Evolutionary conservation across 495 filamentous ascomycete species (phyloP).

Genomic region (Aspergillus bridgeri): DNA sequence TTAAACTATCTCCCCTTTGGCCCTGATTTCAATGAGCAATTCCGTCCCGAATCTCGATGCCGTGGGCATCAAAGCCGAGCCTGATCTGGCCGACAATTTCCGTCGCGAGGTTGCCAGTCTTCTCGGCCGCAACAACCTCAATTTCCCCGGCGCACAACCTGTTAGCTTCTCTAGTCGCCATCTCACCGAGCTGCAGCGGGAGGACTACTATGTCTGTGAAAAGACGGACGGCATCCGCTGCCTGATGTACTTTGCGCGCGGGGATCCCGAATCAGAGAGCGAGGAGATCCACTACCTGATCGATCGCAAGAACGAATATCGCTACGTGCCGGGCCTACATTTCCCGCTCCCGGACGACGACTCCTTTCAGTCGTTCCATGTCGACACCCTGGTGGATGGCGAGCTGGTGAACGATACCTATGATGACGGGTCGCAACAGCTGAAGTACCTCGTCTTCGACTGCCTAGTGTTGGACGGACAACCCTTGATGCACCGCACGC

Average conservation of each 20-base stretch:
- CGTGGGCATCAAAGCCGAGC: constrained; percentile 61
- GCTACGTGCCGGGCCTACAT: constrained; percentile 71
- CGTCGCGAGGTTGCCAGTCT: constrained; percentile 72
- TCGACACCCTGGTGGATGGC: constrained; percentile 81
- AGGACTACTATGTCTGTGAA: constrained; percentile 96
- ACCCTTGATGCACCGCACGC: constrained; percentile 67
- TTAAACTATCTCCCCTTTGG: neutral
- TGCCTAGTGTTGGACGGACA: constrained; percentile 79
- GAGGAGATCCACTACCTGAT: constrained; percentile 76
- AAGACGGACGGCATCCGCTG: constrained; percentile 97
- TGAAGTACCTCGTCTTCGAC: constrained; percentile 90
- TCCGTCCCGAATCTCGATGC: constrained; percentile 47
- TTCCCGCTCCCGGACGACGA: constrained; percentile 69
- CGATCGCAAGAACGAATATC: constrained; percentile 96
- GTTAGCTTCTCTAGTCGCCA: constrained; percentile 83
- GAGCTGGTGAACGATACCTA: constrained; percentile 82
- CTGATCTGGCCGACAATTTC: constrained; percentile 54
- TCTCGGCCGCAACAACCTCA: constrained; percentile 59
- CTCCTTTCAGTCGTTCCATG: constrained; percentile 62
- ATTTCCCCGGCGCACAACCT: constrained; percentile 91
- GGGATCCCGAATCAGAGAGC: constrained; percentile 42
- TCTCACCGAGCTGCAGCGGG: constrained; percentile 66
- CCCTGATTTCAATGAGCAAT: constrained; percentile 32
- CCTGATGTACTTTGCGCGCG: constrained; percentile 77
- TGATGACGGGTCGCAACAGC: constrained; percentile 56